Conservation (phyloP, 1,139 yeast genomes). For the Lodderomyces beijingensis region DNA sequence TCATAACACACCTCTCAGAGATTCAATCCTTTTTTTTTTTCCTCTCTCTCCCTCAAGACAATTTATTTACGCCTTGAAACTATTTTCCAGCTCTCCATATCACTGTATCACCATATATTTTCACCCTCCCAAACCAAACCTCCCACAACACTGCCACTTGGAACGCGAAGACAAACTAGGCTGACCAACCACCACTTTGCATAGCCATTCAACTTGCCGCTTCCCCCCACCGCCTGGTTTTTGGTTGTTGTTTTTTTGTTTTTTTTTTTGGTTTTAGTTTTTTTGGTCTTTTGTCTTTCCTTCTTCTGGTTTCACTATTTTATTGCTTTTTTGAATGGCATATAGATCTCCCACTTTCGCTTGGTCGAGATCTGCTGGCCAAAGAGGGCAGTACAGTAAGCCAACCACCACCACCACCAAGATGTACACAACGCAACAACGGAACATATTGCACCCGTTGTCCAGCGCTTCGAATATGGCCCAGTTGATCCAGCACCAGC, state of each 20-base stretch:
- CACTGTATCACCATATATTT: too few relatives aligned
- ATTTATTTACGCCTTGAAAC: too few relatives aligned
- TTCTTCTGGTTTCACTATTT: too few relatives aligned
- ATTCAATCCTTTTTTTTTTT: too few relatives aligned
- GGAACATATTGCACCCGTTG: conserved; percentile 39
- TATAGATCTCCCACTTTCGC: conserved; percentile 16
- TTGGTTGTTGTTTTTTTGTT: not conserved
- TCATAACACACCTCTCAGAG: too few relatives aligned
- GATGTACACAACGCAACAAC: conserved; percentile 17
- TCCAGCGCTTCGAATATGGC: conserved; percentile 41
- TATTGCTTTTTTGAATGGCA: conserved; percentile 7
- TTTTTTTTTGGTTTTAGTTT: conserved; percentile 2
- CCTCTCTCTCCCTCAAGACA: too few relatives aligned
- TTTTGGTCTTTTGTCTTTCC: not conserved
- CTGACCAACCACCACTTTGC: not conserved
- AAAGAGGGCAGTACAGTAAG: conserved; percentile 7
- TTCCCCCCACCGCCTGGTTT: not conserved
- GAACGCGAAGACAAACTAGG: too few relatives aligned
- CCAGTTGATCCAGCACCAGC: conserved; percentile 12
- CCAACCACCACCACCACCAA: conserved; percentile 1
- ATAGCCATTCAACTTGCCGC: not conserved
- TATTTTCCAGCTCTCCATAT: too few relatives aligned
- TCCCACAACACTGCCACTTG: too few relatives aligned
- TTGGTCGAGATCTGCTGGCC: conserved; percentile 11
- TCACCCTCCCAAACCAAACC: too few relatives aligned